These are phyloP conservation scores for Xerocomus nothofagi DNA, from an alignment of 1,284 basidiomycete genomes.

Conservation along the genomic window DNA sequence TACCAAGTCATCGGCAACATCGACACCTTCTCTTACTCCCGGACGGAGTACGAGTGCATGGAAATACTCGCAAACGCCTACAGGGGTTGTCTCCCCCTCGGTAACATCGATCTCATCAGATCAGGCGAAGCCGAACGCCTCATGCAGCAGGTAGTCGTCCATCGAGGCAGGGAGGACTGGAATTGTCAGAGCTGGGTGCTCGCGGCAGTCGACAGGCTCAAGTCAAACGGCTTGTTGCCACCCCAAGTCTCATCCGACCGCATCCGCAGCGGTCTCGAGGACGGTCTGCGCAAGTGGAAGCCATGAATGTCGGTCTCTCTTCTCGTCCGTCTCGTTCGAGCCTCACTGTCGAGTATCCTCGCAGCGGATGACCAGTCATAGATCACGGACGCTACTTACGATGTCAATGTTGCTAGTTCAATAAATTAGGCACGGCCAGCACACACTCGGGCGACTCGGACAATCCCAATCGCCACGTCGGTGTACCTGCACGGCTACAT, in stretches of 20 bases:
- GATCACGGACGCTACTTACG: not conserved
- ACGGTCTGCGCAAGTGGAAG: conserved; percentile 29
- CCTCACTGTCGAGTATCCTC: conserved; percentile 3
- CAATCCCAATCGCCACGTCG: not conserved
- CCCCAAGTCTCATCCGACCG: conserved; percentile 18
- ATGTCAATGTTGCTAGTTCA: not conserved
- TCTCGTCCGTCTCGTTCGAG: not conserved
- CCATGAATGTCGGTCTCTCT: conserved; percentile 3
- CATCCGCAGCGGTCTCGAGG: conserved; percentile 28
- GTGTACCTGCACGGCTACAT: not conserved
- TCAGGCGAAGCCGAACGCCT: conserved; percentile 19
- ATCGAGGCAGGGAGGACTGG: conserved; percentile 32
- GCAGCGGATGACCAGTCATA: conserved; percentile 5
- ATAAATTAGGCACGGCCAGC: conserved; percentile 6
- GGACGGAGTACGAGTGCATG: conserved; percentile 33
- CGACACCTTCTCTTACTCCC: conserved; percentile 33
- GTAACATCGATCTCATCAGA: conserved; percentile 18
- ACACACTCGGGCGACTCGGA: not conserved
- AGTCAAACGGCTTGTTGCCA: conserved; percentile 16
- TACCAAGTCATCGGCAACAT: conserved; percentile 29
- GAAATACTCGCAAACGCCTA: conserved; percentile 32
- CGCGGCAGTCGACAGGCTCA: conserved; percentile 27
- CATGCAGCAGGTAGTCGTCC: conserved; percentile 27
- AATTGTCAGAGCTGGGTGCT: conserved; percentile 36
- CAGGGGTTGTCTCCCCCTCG: conserved; percentile 30